Evolutionary conservation across 2,329 filamentous ascomycete species (phyloP).

Genomic region (Cladophialophora yegresii): DNA sequence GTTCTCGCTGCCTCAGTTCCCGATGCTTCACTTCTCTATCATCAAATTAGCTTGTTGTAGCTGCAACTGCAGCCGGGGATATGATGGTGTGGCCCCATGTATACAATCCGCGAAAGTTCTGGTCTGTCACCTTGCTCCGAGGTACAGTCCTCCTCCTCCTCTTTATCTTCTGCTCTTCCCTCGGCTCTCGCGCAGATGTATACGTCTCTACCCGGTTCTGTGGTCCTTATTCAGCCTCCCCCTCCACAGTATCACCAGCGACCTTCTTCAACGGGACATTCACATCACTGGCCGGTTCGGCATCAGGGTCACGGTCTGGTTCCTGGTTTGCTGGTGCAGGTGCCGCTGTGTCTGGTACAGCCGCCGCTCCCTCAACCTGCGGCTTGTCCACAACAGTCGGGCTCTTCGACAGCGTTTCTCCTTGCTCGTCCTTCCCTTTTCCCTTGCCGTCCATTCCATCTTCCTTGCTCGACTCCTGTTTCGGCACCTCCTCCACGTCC

Average conservation of each 20-base stretch:
- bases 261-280: conserved; percentile 27
- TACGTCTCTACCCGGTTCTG: background rate
- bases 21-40: too few species aligned
- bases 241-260: conserved; percentile 8
- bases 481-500: background rate
- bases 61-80: too few species aligned
- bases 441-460: conserved; percentile 12
- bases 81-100: too few species aligned
- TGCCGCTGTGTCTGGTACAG: background rate
- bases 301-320: conserved; percentile 19
- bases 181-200: background rate
- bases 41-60: too few species aligned
- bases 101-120: too few species aligned
- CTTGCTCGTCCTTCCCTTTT: conserved; percentile 11
- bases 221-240: background rate
- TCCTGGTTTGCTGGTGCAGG: background rate
- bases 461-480: conserved; percentile 1
- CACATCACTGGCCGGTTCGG: conserved; percentile 23
- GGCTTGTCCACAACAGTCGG: background rate
- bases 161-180: too few species aligned
- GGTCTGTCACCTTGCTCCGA: too few species aligned
- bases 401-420: background rate
- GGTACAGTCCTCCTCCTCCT: too few species aligned
- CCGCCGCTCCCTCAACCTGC: background rate
- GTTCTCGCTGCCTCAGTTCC: too few species aligned